A percentile compares a stretch with the other conserved stretches of the same genome.
Conservation (phyloP, 495 filamentous ascomycete species). For the Penicillium subrubescens region DNA sequence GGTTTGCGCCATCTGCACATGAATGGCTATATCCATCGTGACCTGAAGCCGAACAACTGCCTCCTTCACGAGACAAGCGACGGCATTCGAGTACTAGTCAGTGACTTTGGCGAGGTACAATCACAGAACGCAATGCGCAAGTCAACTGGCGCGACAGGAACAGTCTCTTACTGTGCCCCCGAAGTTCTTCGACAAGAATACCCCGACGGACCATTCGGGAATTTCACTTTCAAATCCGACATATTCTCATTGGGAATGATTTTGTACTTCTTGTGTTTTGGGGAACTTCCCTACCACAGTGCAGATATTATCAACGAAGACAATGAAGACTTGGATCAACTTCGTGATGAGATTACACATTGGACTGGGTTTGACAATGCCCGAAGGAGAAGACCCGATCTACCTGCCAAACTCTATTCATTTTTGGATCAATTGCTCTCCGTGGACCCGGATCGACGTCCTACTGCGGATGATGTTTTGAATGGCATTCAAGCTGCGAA, state of each 20-base stretch:
- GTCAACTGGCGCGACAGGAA: conserved; percentile 92
- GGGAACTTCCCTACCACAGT: conserved; percentile 78
- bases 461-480: conserved; percentile 87
- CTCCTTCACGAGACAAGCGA: conserved; percentile 76
- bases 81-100: conserved; percentile 79
- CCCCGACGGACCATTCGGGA: conserved; percentile 72
- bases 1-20: conserved; percentile 87
- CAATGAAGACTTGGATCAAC: conserved; percentile 81
- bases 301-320: conserved; percentile 89
- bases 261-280: conserved; percentile 96
- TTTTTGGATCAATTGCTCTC: conserved; percentile 80
- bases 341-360: conserved; percentile 81
- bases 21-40: conserved; percentile 95
- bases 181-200: conserved; percentile 78
- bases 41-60: conserved; percentile 95
- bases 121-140: conserved; percentile 73
- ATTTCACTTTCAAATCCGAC: conserved; percentile 95
- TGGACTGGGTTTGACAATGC: conserved; percentile 88
- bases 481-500: conserved; percentile 73
- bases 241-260: conserved; percentile 98
- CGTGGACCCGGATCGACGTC: conserved; percentile 73
- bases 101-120: conserved; percentile 97
- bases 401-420: conserved; percentile 84
- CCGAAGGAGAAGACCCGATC: conserved; percentile 69
- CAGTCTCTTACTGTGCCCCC: conserved; percentile 95